Conservation (phyloP, 345 rosid species). For the Rubroshorea leprosula region DNA sequence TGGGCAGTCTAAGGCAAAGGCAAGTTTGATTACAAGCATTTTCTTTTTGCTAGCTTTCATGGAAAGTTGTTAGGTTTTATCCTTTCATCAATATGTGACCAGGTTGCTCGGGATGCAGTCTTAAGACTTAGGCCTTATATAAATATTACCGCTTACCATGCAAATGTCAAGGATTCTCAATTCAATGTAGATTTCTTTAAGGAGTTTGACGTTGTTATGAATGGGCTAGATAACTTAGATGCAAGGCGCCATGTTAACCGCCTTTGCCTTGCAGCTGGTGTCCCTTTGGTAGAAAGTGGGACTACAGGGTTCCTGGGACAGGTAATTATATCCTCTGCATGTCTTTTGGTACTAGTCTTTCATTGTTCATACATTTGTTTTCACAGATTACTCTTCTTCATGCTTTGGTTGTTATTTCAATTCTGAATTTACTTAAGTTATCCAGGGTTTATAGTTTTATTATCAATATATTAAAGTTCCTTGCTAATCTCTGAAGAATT, state of each 20-base stretch:
- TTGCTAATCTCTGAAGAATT: conserved; percentile 3
- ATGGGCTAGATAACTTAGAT: conserved; percentile 95
- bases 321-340: conserved; percentile 33
- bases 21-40: conserved; percentile 13
- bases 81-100: conserved; percentile 11
- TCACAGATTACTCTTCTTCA: background rate
- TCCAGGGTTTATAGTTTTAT: background rate
- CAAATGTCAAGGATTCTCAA: conserved; percentile 75
- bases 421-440: background rate
- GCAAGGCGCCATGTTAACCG: conserved; percentile 98
- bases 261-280: conserved; percentile 93
- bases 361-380: too few relatives aligned
- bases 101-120: conserved; percentile 98
- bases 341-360: background rate
- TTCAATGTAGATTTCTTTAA: conserved; percentile 90
- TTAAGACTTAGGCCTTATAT: conserved; percentile 85
- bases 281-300: conserved; percentile 97
- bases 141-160: conserved; percentile 76
- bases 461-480: background rate
- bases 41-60: background rate
- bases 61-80: background rate
- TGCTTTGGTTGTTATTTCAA: background rate
- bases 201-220: conserved; percentile 88
- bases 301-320: conserved; percentile 98
- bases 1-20: conserved; percentile 98